phyloP scores from a whole-genome alignment of 257 asterid species.

The Solanum commersonii region DNA sequence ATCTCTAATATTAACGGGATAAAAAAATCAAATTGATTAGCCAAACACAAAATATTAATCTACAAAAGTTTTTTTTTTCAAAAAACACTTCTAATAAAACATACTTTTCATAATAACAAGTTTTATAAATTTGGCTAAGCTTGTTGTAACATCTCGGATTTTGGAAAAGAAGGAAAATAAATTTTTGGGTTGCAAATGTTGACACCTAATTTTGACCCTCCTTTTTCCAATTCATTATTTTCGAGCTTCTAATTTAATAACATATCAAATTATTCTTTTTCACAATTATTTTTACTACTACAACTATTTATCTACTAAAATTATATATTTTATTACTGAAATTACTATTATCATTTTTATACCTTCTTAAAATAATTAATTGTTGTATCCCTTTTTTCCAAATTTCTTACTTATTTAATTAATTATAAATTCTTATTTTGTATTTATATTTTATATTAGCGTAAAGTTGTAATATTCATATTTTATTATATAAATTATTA shows the following conservation, averaged over 20 bases:
- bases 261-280: not conserved
- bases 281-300: no score
- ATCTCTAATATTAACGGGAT: not conserved
- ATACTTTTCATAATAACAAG: not conserved
- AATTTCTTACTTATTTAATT: no score
- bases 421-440: no score
- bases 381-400: no score
- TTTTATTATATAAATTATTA: no score
- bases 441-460: no score
- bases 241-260: not conserved
- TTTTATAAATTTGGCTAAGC: not conserved
- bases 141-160: not conserved
- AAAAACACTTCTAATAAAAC: no score
- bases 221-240: not conserved
- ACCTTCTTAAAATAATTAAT: no score
- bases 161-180: not conserved
- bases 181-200: not conserved
- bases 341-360: no score
- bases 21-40: not conserved
- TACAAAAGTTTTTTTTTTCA: not conserved
- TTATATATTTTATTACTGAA: no score
- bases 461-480: no score
- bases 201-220: not conserved
- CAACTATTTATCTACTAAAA: no score
- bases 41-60: not conserved